phyloP scores from a whole-genome alignment of 352 stramenopile genomes.

The Thalassiosira exigua region DNA sequence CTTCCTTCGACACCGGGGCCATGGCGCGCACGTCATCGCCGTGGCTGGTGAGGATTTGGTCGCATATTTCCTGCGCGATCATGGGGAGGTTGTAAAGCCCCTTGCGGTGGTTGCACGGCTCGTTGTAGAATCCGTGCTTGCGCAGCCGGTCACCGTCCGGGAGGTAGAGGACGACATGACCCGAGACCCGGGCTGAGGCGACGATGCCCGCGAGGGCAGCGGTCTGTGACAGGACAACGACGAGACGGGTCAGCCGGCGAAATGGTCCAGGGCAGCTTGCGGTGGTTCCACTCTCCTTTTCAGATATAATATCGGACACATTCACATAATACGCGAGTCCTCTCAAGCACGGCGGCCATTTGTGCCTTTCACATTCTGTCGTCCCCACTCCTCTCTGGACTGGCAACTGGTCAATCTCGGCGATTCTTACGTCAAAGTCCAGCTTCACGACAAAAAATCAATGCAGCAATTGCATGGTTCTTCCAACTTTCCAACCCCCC shows the following conservation, averaged over 20 bases:
- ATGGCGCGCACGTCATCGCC: constrained; percentile 58
- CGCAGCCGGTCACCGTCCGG: constrained; percentile 71
- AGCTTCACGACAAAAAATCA: too few species aligned
- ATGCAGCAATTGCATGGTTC: too few species aligned
- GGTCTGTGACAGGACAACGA: constrained; percentile 44
- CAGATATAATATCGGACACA: too few species aligned
- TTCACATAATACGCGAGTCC: constrained; percentile 7
- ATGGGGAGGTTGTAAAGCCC: constrained; percentile 76
- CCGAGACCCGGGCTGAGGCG: constrained; percentile 69
- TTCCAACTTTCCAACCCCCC: too few species aligned
- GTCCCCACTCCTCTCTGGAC: too few species aligned
- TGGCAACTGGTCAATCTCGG: too few species aligned
- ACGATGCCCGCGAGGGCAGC: constrained; percentile 74
- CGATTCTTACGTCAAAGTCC: too few species aligned
- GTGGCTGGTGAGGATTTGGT: constrained; percentile 60
- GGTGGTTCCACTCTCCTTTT: too few species aligned
- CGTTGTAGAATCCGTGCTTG: constrained; percentile 72
- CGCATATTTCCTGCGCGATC: constrained; percentile 70
- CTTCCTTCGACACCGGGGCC: constrained; percentile 27
- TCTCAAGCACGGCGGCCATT: too few species aligned
- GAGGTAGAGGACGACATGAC: constrained; percentile 76
- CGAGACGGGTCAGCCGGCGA: too few species aligned
- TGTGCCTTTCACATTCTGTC: too few species aligned
- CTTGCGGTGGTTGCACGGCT: constrained; percentile 52
- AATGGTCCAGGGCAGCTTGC: too few species aligned